Evolutionary conservation across 495 filamentous ascomycete species (phyloP), one percentile per base, ranked within the genome.

Genomic region (Venustampulla echinocandica): DNA sequence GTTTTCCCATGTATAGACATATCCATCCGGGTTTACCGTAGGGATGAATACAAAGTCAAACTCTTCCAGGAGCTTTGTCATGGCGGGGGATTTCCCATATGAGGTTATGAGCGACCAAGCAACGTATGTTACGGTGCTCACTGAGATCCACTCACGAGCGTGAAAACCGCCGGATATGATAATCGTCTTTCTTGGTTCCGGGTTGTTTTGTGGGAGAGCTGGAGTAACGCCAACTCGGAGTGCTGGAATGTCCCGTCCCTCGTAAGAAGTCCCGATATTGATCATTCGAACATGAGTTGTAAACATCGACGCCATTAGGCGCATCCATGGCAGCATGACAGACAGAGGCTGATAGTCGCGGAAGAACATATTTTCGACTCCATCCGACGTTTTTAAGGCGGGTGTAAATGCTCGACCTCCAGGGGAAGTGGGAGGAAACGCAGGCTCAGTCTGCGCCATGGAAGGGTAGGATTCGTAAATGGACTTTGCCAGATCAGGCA

Each of bases 61-160:
- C 30, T 77, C 69, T 49, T 89, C 70, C 3, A 98, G 73, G 1
- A 98, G 69, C 17, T 79, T 80, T 3, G 84, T 87, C 22, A 90
- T 79, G 44, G 73, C 68, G 4, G 67, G 64, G 21, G 71, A 65
- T 52, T 83, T 83, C 23, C 83, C 83, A 60, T 87, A 90, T 13
- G 77, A 75, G 4, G 84, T 89, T 27, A 95, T 86, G 24, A 96
- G 66, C n/a, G 78, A 85, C 71, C 90, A 95, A 7, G 90, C 85
- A 10, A 94, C 65, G 57, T 93, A 97, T 40, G 75, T 89, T n/a
- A 93, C 87, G 0, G 89, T 90, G 56, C 81, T 90, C 1, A 85
- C 90, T 37, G 86, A 87, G 50, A 98, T 92, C 92, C 92, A 98
- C 69, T 98, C 92, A 7, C 92, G 76, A 2, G 88, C 90, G 62